Base-by-base conservation (phyloP, 176 grass and related monocot species). In the Oryza nivara region DNA sequence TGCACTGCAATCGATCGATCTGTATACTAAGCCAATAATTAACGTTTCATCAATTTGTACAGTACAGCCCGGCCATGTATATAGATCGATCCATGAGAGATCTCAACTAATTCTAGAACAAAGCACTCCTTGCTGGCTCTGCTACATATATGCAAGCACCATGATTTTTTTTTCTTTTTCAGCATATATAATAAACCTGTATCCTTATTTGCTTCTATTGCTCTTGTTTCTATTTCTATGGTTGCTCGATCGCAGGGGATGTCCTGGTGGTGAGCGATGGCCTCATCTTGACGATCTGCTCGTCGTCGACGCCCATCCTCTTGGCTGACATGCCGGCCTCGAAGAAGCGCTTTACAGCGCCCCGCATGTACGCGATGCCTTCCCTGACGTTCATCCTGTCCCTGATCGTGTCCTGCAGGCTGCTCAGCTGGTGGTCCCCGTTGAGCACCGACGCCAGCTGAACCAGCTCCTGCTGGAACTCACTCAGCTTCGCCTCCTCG, bases 281-380 rank as follows among this genome's bases (percentile, higher is more conserved):
- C 82, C 96, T 95, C 96, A 99, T 99, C 86, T 95, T 82, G 81
- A 99, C 93, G 23, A 99, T 96, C 70, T 96, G 93, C 46, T 96
- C 96, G 4, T 86, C 88, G 63, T 92, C 69, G 12, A 94, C 89
- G 34, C 91, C 96, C 96, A 97, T 94, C 70, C 61, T 81, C 86
- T 87, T 92, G 16, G 96, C 93, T 0, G 74, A 86, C 38, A 68
- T 77, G 80, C 96, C 91, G 1, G 96, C 93, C 88, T 96, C 88
- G 17, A 99, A 96, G 88, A 91, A 99, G 5, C 86, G 89, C 58
- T 76, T 92, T 1, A 99, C 88, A 0, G 93, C 82, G 36, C 5
- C 49, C 70, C 79, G 80, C 79, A 94, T 90, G 79, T 99, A 99
- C n/a, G 73, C n/a, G 43, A 94, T 99, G 77, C 96, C 96, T 84